Percentiles rank a stretch among this genome's conserved stretches.
phyloP scores from a whole-genome alignment of 2,329 filamentous ascomycete species.

The Trichophyton equinum region DNA sequence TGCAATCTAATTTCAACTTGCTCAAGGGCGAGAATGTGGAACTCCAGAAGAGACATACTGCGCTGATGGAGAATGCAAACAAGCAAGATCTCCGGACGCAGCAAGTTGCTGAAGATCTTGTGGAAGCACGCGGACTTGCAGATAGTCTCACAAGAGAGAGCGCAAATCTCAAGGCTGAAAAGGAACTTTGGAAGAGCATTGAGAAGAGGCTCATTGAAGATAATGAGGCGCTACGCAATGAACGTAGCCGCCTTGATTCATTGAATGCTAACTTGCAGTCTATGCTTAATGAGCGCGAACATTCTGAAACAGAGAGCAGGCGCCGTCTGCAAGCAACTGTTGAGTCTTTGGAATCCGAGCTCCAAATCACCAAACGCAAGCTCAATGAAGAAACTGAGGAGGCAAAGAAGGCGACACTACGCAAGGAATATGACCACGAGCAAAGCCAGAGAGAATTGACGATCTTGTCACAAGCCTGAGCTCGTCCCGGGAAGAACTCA shows the following conservation, averaged over 20 bases:
- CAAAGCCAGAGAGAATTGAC: conserved; percentile 81
- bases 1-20: conserved; percentile 75
- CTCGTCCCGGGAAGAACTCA: conserved; percentile 72
- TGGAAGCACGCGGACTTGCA: conserved; percentile 67
- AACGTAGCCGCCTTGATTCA: conserved; percentile 71
- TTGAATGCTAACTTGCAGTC: conserved; percentile 75
- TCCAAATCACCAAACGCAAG: conserved; percentile 68
- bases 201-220: conserved; percentile 80
- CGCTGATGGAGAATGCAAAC: conserved; percentile 67
- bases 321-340: conserved; percentile 67
- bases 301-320: conserved; percentile 67
- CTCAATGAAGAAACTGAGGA: conserved; percentile 74
- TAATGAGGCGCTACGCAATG: conserved; percentile 71
- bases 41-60: conserved; percentile 68
- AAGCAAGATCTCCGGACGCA: conserved; percentile 85
- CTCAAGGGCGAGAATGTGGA: conserved; percentile 75
- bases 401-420: conserved; percentile 64
- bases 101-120: conserved; percentile 82
- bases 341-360: conserved; percentile 66
- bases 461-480: conserved; percentile 72
- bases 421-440: conserved; percentile 81
- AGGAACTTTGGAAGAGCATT: conserved; percentile 86
- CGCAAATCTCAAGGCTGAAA: conserved; percentile 87
- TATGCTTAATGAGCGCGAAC: conserved; percentile 81
- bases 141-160: conserved; percentile 86